A percentile compares a stretch with the other conserved stretches of the same genome.
phyloP scores from a whole-genome alignment of 2,329 filamentous ascomycete genomes.

The Tolypocladium tundrense region DNA sequence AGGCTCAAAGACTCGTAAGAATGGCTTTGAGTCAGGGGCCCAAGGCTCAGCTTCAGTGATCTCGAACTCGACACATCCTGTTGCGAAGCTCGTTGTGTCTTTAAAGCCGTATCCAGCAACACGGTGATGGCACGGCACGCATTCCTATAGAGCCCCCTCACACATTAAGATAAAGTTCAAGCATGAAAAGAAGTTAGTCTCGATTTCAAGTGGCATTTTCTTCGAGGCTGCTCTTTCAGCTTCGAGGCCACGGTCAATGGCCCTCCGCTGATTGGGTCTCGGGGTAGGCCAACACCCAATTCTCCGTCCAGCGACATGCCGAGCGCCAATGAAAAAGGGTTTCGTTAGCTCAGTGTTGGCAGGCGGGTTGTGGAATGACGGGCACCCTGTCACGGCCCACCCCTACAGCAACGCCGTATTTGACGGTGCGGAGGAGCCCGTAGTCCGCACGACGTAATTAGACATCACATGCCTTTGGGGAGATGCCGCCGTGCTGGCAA shows the following conservation, averaged over 20 bases:
- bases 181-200: background rate
- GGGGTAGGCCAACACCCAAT: background rate
- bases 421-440: background rate
- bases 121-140: no score
- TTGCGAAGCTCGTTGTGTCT: no score
- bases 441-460: background rate
- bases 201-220: background rate
- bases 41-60: no score
- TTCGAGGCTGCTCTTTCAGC: background rate
- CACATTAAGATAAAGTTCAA: background rate
- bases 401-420: background rate
- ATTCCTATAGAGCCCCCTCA: background rate
- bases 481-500: background rate
- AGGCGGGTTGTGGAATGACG: background rate
- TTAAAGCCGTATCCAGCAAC: no score
- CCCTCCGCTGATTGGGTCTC: background rate
- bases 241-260: background rate
- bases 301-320: background rate
- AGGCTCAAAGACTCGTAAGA: no score
- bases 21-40: no score
- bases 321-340: background rate
- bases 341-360: background rate
- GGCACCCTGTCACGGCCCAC: background rate
- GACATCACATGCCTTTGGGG: background rate
- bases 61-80: no score